Conservation (phyloP, 306 rosid genomes). For the Castanospermum australe region DNA sequence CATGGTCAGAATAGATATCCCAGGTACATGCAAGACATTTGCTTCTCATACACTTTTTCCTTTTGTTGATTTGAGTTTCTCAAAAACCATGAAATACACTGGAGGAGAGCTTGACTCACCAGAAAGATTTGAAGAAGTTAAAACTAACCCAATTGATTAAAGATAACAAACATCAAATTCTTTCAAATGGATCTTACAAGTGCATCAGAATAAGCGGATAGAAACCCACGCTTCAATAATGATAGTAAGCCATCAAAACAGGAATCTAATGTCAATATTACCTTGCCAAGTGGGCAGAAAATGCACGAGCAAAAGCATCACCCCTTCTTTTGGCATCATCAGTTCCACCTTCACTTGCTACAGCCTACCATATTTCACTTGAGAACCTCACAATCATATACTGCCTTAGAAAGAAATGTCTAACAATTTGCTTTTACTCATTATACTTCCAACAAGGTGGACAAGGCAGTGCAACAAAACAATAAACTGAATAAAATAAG, state of each 20-base stretch:
- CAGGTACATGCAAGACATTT: neutral
- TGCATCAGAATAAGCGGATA: neutral
- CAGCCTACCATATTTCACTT: slow-evolving; percentile 65
- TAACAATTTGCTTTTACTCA: neutral
- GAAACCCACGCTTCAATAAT: slow-evolving; percentile 5
- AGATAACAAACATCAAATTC: slow-evolving; percentile 2
- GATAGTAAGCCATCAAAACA: slow-evolving; percentile 18
- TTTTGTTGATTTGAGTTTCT: neutral
- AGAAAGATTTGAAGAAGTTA: neutral
- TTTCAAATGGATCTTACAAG: neutral
- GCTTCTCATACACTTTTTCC: neutral
- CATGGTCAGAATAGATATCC: neutral
- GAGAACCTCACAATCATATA: slow-evolving; percentile 31
- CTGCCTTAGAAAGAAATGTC: neutral
- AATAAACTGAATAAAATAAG: slow-evolving; percentile 15
- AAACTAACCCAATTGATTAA: neutral
- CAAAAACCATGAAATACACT: slow-evolving; percentile 10
- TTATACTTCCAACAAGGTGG: slow-evolving; percentile 15
- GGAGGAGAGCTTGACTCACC: neutral
- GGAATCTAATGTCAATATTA: slow-evolving; percentile 27
- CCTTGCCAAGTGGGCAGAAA: slow-evolving; percentile 96
- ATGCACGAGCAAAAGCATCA: slow-evolving; percentile 93
- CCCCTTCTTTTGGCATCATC: slow-evolving; percentile 99
- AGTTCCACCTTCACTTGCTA: slow-evolving; percentile 98
- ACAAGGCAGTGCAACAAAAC: slow-evolving; percentile 11